These are phyloP conservation scores for Candida tetrigidarum DNA, from an alignment of 1,139 yeast species.

Conservation along the genomic window DNA sequence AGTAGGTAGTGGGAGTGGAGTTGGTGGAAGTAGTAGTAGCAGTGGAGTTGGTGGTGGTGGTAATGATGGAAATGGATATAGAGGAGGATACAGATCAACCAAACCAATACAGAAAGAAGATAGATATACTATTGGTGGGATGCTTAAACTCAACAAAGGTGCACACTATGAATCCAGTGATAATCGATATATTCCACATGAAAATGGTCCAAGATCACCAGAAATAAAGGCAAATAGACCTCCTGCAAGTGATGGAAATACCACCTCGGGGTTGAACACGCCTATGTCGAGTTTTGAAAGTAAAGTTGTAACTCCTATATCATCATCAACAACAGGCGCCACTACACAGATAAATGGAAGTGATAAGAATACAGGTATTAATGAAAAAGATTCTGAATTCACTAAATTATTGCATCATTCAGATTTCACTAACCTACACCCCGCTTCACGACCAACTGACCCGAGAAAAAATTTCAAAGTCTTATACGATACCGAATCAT, in stretches of 20 bases:
- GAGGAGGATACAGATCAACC: conserved; percentile 11
- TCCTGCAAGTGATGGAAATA: neutral
- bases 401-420: conserved; percentile 36
- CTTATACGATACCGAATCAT: conserved; percentile 62
- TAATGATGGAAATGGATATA: conserved; percentile 18
- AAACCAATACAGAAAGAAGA: conserved; percentile 2
- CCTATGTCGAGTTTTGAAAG: conserved; percentile 10
- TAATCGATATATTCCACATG: conserved; percentile 14
- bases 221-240: conserved; percentile 5
- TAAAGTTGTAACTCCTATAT: conserved; percentile 5
- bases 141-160: conserved; percentile 12
- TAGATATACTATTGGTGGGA: conserved; percentile 10
- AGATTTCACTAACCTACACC: conserved; percentile 23
- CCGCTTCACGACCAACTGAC: conserved; percentile 22
- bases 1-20: conserved; percentile 16
- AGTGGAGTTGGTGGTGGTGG: conserved; percentile 6
- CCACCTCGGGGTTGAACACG: conserved; percentile 14
- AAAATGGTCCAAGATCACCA: conserved; percentile 7
- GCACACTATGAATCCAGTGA: conserved; percentile 15
- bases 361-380: conserved; percentile 35
- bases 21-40: conserved; percentile 15
- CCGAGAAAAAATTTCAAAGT: conserved; percentile 43
- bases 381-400: conserved; percentile 35
- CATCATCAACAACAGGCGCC: neutral
- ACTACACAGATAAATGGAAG: conserved; percentile 26